These are phyloP conservation scores for Funneliformis caledonium DNA, from an alignment of 371 early-diverging fungal genomes.

Conservation along the genomic window DNA sequence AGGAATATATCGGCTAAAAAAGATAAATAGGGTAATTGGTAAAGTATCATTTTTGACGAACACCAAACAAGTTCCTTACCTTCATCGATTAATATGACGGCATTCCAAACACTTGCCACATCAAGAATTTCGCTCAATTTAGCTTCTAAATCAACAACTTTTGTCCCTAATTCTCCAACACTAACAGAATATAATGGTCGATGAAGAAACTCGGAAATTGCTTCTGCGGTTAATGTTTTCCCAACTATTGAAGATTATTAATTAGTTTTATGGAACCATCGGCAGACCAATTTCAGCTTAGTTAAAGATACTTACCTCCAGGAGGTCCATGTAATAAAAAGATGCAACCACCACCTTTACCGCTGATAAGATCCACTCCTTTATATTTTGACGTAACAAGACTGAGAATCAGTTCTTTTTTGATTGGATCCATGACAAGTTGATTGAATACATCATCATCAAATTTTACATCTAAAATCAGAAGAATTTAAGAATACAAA, in stretches of 20 bases:
- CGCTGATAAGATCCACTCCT: slow-evolving; percentile 52
- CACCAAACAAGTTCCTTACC: slow-evolving; percentile 8
- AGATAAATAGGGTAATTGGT: background rate
- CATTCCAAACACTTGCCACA: slow-evolving; percentile 56
- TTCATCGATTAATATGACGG: slow-evolving; percentile 59
- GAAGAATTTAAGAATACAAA: background rate
- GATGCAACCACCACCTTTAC: slow-evolving; percentile 57
- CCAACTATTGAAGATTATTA: slow-evolving; percentile 44
- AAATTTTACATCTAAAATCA: slow-evolving; percentile 46
- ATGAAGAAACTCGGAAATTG: slow-evolving; percentile 63
- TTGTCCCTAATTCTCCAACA: slow-evolving; percentile 60
- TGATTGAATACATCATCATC: slow-evolving; percentile 58
- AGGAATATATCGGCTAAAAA: slow-evolving; percentile 52
- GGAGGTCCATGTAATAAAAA: slow-evolving; percentile 72
- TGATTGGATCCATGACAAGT: slow-evolving; percentile 50
- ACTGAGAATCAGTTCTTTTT: slow-evolving; percentile 56
- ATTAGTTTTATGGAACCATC: background rate
- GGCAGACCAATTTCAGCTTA: too few relatives aligned
- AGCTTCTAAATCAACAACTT: slow-evolving; percentile 53
- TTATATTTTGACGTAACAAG: slow-evolving; percentile 51
- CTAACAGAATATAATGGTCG: slow-evolving; percentile 58
- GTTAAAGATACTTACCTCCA: slow-evolving; percentile 42
- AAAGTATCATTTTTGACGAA: background rate
- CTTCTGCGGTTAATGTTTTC: slow-evolving; percentile 76
- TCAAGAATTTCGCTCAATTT: slow-evolving; percentile 52